Conservation (phyloP, 164 flowering plant species). For the Piper longum region DNA sequence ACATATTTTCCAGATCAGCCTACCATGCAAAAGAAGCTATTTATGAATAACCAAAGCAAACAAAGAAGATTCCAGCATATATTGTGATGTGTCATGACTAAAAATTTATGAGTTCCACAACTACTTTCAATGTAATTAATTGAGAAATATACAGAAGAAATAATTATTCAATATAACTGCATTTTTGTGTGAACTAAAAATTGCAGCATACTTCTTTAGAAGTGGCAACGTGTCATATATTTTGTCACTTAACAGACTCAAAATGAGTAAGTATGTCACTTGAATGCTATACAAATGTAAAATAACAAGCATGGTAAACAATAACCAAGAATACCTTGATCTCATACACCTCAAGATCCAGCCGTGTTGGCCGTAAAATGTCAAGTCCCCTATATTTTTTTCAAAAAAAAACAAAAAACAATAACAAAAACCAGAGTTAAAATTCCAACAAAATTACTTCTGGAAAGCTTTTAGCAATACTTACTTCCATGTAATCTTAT, state of each 20-base stretch:
- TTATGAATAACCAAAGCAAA: too few species aligned
- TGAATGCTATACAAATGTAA: neutral
- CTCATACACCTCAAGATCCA: slow-evolving; percentile 34
- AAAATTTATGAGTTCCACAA: too few species aligned
- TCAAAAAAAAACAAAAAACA: neutral
- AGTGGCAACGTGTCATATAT: too few species aligned
- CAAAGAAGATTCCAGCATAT: too few species aligned
- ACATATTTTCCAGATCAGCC: slow-evolving; percentile 38
- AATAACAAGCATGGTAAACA: neutral
- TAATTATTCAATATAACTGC: too few species aligned
- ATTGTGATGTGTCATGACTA: too few species aligned
- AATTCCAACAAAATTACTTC: neutral
- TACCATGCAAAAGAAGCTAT: slow-evolving; percentile 3
- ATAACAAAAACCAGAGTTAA: neutral
- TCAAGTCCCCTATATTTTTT: slow-evolving; percentile 51
- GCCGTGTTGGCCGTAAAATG: slow-evolving; percentile 54
- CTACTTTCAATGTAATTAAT: too few species aligned
- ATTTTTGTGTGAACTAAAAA: too few species aligned
- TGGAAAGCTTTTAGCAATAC: neutral
- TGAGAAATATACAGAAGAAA: too few species aligned
- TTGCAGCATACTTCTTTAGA: too few species aligned
- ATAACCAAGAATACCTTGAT: slow-evolving; percentile 36
- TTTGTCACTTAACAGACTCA: too few species aligned
- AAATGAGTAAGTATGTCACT: neutral
- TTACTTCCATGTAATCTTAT: slow-evolving; percentile 88